Evolutionary conservation across 768 basidiomycete genomes (phyloP).

Genomic region (Kwoniella bestiolae): DNA sequence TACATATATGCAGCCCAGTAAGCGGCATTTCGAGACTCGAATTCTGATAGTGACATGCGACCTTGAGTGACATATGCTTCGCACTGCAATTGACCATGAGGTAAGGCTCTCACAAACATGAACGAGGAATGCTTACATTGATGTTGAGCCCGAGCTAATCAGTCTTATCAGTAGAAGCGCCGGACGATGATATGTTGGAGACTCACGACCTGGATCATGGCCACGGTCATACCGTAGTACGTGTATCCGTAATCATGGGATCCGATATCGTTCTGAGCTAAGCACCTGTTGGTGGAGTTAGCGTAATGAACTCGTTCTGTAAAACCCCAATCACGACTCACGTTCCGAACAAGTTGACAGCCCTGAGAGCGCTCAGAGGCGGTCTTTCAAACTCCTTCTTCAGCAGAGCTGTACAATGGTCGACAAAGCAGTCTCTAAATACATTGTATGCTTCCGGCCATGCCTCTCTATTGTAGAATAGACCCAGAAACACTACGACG

Average conservation of each 20-base stretch:
- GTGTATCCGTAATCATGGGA: conserved; percentile 6
- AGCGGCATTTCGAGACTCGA: not conserved
- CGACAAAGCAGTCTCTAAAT: not conserved
- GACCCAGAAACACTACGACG: not conserved
- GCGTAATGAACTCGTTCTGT: too few relatives aligned
- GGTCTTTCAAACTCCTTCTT: not conserved
- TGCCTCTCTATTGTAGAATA: not conserved
- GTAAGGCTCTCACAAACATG: too few relatives aligned
- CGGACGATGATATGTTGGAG: not conserved
- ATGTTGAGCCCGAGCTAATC: conserved; percentile 1
- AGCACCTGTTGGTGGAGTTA: not conserved
- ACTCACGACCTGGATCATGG: conserved; percentile 4
- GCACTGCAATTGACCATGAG: not conserved
- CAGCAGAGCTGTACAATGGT: not conserved
- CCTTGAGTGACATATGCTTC: conserved; percentile 4
- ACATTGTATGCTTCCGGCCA: not conserved
- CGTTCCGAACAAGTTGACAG: conserved; percentile 8
- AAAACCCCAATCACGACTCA: too few relatives aligned
- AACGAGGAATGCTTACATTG: conserved; percentile 10
- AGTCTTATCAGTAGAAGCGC: not conserved
- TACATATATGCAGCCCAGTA: conserved; percentile 4
- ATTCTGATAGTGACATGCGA: not conserved
- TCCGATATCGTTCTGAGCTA: too few relatives aligned
- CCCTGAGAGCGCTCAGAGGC: not conserved
- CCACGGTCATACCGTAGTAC: conserved; percentile 3